Evolutionary conservation across 768 basidiomycete genomes (phyloP).

Genomic region (Leccinum olivaceopallidum): DNA sequence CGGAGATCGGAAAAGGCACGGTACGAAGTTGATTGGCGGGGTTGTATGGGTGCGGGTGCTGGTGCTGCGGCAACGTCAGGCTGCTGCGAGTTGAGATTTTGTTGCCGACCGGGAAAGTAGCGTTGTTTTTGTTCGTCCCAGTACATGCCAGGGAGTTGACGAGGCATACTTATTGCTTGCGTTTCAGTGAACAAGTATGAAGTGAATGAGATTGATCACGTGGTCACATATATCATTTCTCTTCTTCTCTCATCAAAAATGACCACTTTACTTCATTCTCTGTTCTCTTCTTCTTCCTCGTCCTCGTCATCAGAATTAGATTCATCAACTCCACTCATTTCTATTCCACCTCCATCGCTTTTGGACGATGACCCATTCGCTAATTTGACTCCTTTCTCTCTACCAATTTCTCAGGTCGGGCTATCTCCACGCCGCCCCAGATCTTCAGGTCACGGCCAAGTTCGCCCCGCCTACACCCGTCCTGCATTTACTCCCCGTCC

Average conservation of each 20-base stretch:
- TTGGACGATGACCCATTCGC: constrained; percentile 79
- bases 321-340: constrained; percentile 4
- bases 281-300: neutral
- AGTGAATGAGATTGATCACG: neutral
- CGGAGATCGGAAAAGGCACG: constrained; percentile 18
- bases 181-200: neutral
- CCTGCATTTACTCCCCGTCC: constrained; percentile 43
- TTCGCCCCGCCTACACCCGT: constrained; percentile 41
- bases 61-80: neutral
- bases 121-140: constrained; percentile 53
- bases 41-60: neutral
- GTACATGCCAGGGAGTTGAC: constrained; percentile 55
- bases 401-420: no score
- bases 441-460: constrained; percentile 36
- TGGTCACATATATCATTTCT: neutral
- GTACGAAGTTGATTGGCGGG: neutral
- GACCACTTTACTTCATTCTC: no score
- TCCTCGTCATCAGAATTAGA: neutral
- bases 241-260: neutral
- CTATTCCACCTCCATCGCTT: constrained; percentile 26
- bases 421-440: constrained; percentile 18
- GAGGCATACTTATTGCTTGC: constrained; percentile 37
- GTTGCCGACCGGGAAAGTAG: constrained; percentile 47
- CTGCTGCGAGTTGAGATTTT: neutral
- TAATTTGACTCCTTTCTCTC: constrained; percentile 39